A percentile compares a stretch with the other conserved stretches of the same genome.
Evolutionary conservation across 805 yeast species (phyloP).

Genomic region (Barnettozyma pratensis): DNA sequence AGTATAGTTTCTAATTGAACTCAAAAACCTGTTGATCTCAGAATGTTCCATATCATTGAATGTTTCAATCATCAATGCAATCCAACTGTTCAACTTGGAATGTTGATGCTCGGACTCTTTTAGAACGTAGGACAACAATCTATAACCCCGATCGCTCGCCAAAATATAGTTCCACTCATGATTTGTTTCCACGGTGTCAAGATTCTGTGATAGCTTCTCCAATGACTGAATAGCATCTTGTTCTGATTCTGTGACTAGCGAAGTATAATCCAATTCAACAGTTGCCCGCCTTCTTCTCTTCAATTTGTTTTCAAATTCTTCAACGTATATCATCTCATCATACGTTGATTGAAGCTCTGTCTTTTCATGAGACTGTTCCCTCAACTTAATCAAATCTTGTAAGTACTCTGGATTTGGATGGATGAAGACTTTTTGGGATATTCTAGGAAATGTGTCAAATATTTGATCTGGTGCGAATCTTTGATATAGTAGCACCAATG

Average conservation of each 20-base stretch:
- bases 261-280: constrained; percentile 5
- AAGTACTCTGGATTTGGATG: constrained; percentile 15
- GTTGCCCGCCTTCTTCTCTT: constrained; percentile 13
- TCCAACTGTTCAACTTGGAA: constrained; percentile 9
- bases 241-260: not conserved
- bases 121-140: constrained; percentile 5
- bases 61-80: constrained; percentile 7
- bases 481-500: constrained; percentile 19
- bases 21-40: constrained; percentile 4
- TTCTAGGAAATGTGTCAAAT: constrained; percentile 22
- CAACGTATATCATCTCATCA: constrained; percentile 7
- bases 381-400: constrained; percentile 4
- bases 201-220: constrained; percentile 3
- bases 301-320: constrained; percentile 12
- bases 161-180: constrained; percentile 11
- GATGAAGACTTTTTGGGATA: constrained; percentile 23
- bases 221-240: constrained; percentile 5
- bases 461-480: constrained; percentile 21
- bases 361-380: not conserved
- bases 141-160: constrained; percentile 6
- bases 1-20: constrained; percentile 6
- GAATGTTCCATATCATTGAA: not conserved
- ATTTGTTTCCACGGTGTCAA: constrained; percentile 2
- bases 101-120: not conserved
- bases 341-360: not conserved